phyloP scores from a whole-genome alignment of 2,329 filamentous ascomycete genomes.

The Apiospora marii region DNA sequence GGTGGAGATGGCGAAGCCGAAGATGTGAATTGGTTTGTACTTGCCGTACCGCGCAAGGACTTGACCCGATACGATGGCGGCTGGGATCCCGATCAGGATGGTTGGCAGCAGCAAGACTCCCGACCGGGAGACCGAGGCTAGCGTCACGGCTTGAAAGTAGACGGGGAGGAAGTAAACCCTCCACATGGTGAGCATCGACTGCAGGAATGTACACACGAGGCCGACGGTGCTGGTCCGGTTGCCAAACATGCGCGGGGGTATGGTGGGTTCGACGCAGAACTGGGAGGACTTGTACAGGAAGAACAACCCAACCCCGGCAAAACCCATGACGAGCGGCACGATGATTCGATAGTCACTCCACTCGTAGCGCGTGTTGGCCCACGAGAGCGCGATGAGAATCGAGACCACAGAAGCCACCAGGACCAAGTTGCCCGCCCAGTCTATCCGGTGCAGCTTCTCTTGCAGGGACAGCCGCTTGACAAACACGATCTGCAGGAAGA shows the following conservation, averaged over 20 bases:
- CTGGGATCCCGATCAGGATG: conserved; percentile 30
- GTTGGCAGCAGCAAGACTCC: conserved; percentile 33
- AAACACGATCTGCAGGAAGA: conserved; percentile 24
- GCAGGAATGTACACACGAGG: conserved; percentile 45
- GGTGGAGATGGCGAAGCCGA: not conserved
- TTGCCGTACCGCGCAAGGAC: not conserved
- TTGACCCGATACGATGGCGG: conserved; percentile 26
- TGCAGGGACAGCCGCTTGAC: too few species aligned
- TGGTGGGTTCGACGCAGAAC: conserved; percentile 37
- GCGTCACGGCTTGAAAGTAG: conserved; percentile 23
- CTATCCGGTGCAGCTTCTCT: too few species aligned
- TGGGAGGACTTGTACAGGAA: conserved; percentile 33
- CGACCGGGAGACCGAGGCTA: conserved; percentile 41
- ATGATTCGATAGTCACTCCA: conserved; percentile 39
- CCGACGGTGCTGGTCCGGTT: conserved; percentile 47
- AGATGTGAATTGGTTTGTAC: not conserved
- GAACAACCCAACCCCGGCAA: not conserved
- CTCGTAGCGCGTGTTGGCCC: too few species aligned
- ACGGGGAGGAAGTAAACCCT: conserved; percentile 25
- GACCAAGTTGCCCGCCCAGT: too few species aligned
- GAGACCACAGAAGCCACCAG: too few species aligned
- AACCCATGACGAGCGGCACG: too few species aligned
- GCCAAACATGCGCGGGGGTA: conserved; percentile 47
- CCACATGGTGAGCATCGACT: conserved; percentile 37
- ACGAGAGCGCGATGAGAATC: too few species aligned